phyloP scores from a whole-genome alignment of 768 basidiomycete species.

The Suillus cothurnatus region DNA sequence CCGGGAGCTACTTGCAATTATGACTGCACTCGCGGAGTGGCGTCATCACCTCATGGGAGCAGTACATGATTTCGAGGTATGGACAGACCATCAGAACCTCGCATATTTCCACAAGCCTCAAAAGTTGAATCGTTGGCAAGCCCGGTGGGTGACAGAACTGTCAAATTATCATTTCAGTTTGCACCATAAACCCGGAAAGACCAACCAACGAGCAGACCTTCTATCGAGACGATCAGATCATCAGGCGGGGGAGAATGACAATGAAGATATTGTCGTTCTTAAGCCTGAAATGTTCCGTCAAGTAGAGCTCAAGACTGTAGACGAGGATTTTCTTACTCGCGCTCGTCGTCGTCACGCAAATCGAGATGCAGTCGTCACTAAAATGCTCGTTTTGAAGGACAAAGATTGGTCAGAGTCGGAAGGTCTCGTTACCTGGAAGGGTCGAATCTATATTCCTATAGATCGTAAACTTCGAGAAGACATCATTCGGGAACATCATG shows the following conservation, averaged over 20 bases:
- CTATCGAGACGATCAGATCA: constrained; percentile 30
- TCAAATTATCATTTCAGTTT: constrained; percentile 36
- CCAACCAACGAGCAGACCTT: constrained; percentile 26
- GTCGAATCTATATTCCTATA: constrained; percentile 22
- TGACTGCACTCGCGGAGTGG: constrained; percentile 39
- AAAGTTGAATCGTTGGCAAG: constrained; percentile 44
- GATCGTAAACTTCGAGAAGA: background rate
- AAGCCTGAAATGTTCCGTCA: constrained; percentile 15
- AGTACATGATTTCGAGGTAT: background rate
- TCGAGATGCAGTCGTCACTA: background rate
- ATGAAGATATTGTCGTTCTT: constrained; percentile 18
- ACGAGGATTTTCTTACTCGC: background rate
- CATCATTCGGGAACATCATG: background rate
- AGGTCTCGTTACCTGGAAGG: background rate
- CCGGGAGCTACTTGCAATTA: constrained; percentile 50
- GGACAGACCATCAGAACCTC: constrained; percentile 34
- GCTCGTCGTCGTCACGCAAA: background rate
- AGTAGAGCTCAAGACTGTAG: background rate
- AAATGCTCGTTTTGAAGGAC: background rate
- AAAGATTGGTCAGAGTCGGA: background rate
- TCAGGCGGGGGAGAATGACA: constrained; percentile 19
- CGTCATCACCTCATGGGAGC: constrained; percentile 18
- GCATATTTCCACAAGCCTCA: constrained; percentile 43
- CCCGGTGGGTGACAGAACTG: constrained; percentile 41
- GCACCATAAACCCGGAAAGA: constrained; percentile 33